phyloP scores from a whole-genome alignment of 2,329 filamentous ascomycete genomes.

The Tolypocladium sp. region DNA sequence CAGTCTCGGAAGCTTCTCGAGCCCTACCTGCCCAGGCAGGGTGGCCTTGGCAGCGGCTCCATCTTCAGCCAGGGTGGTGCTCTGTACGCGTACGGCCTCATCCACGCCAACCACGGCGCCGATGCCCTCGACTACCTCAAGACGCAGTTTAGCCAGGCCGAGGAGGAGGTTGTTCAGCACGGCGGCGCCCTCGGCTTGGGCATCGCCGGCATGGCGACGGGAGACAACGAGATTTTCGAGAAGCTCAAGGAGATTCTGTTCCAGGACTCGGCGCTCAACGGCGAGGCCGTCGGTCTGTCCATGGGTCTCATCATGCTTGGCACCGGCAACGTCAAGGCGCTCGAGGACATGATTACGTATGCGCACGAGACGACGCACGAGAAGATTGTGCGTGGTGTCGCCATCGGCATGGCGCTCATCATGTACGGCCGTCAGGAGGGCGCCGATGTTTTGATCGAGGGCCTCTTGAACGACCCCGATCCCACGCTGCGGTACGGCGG shows the following conservation, averaged over 20 bases:
- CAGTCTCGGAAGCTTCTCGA: constrained; percentile 90
- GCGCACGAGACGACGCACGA: constrained; percentile 97
- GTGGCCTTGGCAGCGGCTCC: constrained; percentile 68
- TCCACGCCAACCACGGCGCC: constrained; percentile 94
- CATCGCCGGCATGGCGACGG: constrained; percentile 96
- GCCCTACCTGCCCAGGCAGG: constrained; percentile 80
- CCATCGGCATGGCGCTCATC: constrained; percentile 94
- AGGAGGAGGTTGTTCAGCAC: constrained; percentile 92
- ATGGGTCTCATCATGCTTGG: constrained; percentile 99
- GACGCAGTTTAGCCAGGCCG: constrained; percentile 62
- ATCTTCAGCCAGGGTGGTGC: constrained; percentile 95
- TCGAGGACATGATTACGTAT: constrained; percentile 97
- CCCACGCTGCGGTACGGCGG: constrained; percentile 91
- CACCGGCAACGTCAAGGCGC: constrained; percentile 86
- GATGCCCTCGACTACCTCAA: constrained; percentile 77
- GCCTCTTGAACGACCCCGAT: constrained; percentile 85
- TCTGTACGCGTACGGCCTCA: constrained; percentile 87
- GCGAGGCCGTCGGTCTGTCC: constrained; percentile 87
- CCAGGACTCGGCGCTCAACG: constrained; percentile 90
- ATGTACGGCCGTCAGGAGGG: constrained; percentile 96
- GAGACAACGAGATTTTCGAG: constrained; percentile 82
- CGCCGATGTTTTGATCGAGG: constrained; percentile 90
- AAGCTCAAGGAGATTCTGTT: constrained; percentile 84
- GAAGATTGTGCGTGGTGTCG: constrained; percentile 94
- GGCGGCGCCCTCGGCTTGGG: constrained; percentile 91